Evolutionary conservation across 352 stramenopile species (phyloP), one percentile per base, ranked within the genome.

Genomic region (Thalassiosira hispida): DNA sequence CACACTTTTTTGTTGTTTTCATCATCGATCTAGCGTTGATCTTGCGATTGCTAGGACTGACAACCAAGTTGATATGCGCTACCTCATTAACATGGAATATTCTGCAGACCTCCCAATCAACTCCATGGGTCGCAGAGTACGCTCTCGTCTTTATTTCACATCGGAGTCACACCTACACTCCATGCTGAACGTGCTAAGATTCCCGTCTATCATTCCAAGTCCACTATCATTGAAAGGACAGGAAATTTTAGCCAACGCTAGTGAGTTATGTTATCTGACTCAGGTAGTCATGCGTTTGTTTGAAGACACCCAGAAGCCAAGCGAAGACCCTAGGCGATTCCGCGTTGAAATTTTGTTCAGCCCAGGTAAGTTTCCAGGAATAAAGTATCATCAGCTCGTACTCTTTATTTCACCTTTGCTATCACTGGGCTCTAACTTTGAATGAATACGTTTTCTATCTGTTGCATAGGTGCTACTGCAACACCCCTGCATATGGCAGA

Each of bases 121-220:
- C 80, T 98, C 96, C 12, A 95, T 97, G 67, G 96, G 97, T 51
- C 93, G 97, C 33, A 95, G 96, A 5, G 97, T 99, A 62, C 96
- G 97, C 70, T 99, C 97, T 27, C 94, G 97, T 2, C 88, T 99
- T 16, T 99, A 99, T 84, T 99, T 99, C 76, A 99, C 97, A 14
- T 98, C 95, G 47, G 98, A 99, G 88, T 94, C 84, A 65, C 98
- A 99, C 87, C 91, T 99, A 64, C 97, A 99, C 84, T 80, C 77
- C 38, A 46, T 99, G 33, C 87, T 99, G 57, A 99, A 99, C 85
- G 96, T 99, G 27, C 87, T 99, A 22, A 91, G 97, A 12, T 90
- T 94, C 66, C 72, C 70, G 35, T 87, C 57, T n/a, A 78, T 56
- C 29, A 40, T 77, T 59, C 66, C 56, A 38, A 76, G 66, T 11